Base-by-base conservation (phyloP, 495 filamentous ascomycete genomes). In the Aspergillus mulundensis region DNA sequence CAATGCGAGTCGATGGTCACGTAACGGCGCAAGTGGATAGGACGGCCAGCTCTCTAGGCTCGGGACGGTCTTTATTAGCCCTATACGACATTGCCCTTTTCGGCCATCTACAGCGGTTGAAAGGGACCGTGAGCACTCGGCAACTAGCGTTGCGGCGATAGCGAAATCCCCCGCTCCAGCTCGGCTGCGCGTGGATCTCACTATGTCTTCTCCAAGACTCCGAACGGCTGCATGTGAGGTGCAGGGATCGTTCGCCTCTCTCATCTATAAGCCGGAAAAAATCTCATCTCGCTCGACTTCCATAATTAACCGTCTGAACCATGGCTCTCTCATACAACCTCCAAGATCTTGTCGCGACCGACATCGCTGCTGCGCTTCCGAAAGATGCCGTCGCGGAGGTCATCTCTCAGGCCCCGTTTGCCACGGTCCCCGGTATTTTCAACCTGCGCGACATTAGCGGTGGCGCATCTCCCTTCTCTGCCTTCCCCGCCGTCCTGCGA, bases 381-480 rank as follows among this genome's bases (percentile, higher is more conserved):
- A 46, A 48, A 8, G 44, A 62, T 1, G 54, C 60, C 0, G 61
- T 81, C 1, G 34, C 54, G 4, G 61, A 57, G 40, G 66, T 70
- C 44, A 60, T 65, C 19, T 69, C 74, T 6, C 45, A 62, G 15
- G 70, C 81, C 7, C 83, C 83, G 15, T 86, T 86, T 64, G 63
- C 82, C 48, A 62, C 68, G 53, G 58, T 84, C 51, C 75, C 77
- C 8, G 78, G 79, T 15, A 62, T 74, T 3, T 65, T 65, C 50
- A 84, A 85, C 62, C 69, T 81, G 30, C 82, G 81, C 41, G 80
- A 81, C 54, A 57, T 85, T 28, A 81, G 80, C 59, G 73, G 72
- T 32, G 70, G 76, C 3, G 64, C 70, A 44, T 30, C 43, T 7
- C 2, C 43, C 3, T 14, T 15, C 1, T 74, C 66, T 52, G 54